Percentiles rank a stretch among this genome's conserved stretches.
These are phyloP conservation scores for Coemansia sp. DNA, from an alignment of 192 early-diverging fungal species.

Conservation along the genomic window DNA sequence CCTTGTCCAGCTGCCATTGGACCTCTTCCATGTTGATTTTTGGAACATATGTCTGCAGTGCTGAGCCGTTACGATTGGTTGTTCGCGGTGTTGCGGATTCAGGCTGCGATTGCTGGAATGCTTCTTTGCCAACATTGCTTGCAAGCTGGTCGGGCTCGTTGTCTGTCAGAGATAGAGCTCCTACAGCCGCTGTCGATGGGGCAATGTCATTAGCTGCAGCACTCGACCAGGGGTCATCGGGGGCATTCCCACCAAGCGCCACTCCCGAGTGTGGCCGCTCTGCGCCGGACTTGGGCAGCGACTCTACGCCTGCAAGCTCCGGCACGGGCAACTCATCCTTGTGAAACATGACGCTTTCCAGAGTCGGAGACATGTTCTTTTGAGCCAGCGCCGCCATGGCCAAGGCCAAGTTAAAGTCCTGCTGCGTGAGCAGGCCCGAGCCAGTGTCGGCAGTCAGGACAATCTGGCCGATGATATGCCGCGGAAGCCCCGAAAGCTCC, in stretches of 20 bases:
- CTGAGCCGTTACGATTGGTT: background rate
- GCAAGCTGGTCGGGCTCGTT: slow-evolving; percentile 6
- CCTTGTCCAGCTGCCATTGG: slow-evolving; percentile 56
- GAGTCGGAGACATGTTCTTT: slow-evolving; percentile 75
- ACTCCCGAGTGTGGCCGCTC: background rate
- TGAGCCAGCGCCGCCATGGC: slow-evolving; percentile 71
- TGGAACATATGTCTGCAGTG: slow-evolving; percentile 18
- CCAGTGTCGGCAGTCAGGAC: slow-evolving; percentile 39
- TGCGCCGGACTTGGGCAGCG: slow-evolving; percentile 30
- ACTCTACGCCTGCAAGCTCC: slow-evolving; percentile 59
- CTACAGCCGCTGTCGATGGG: slow-evolving; percentile 29
- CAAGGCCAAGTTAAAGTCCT: slow-evolving; percentile 69
- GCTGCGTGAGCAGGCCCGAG: slow-evolving; percentile 36
- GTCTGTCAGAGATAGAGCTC: slow-evolving; percentile 16
- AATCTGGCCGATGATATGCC: slow-evolving; percentile 38
- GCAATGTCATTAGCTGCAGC: slow-evolving; percentile 16
- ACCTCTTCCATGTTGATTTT: slow-evolving; percentile 41
- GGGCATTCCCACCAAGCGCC: slow-evolving; percentile 10
- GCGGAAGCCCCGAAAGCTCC: slow-evolving; percentile 33
- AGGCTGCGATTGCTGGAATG: background rate
- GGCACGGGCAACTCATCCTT: slow-evolving; percentile 64
- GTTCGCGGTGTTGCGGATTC: slow-evolving; percentile 17
- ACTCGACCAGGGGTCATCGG: slow-evolving; percentile 61
- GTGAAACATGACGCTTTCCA: slow-evolving; percentile 64
- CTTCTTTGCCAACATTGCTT: slow-evolving; percentile 1